phyloP scores from a whole-genome alignment of 768 basidiomycete species.

The Boletus tomentosulus region DNA sequence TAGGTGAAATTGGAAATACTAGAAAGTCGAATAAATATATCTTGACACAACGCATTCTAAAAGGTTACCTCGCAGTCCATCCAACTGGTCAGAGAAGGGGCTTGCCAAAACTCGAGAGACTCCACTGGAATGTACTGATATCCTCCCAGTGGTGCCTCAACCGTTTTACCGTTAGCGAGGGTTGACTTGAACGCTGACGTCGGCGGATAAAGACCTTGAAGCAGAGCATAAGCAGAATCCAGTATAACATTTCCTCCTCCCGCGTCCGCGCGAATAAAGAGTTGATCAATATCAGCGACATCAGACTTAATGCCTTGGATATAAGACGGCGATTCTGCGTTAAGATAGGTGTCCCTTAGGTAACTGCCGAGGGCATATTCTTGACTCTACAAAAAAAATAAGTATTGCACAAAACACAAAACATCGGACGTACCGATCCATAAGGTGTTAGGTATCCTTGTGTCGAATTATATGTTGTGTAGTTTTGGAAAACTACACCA shows the following conservation, averaged over 20 bases:
- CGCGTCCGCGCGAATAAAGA: constrained; percentile 73
- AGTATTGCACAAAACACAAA: background rate
- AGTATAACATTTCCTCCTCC: constrained; percentile 78
- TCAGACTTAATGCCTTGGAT: constrained; percentile 63
- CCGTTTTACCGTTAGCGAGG: constrained; percentile 66
- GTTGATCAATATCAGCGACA: constrained; percentile 62
- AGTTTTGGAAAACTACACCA: constrained; percentile 61
- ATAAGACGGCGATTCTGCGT: constrained; percentile 56
- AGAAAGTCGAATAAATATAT: background rate
- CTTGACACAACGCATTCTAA: background rate
- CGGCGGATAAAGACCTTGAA: constrained; percentile 84
- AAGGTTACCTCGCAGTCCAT: constrained; percentile 48
- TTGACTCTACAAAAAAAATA: constrained; percentile 32
- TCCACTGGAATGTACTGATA: constrained; percentile 42
- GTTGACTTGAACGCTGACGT: constrained; percentile 57
- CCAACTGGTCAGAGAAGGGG: constrained; percentile 76
- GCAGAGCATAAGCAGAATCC: constrained; percentile 75
- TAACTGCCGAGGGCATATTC: constrained; percentile 56
- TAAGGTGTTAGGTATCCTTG: constrained; percentile 68
- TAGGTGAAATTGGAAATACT: constrained; percentile 29
- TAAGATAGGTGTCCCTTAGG: constrained; percentile 63
- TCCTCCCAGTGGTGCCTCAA: constrained; percentile 57
- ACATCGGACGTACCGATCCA: constrained; percentile 49
- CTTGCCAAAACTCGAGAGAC: constrained; percentile 52
- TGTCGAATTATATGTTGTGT: constrained; percentile 59